phyloP scores from a whole-genome alignment of 148 eudicot genomes.

The Camellia lanceoleosa region DNA sequence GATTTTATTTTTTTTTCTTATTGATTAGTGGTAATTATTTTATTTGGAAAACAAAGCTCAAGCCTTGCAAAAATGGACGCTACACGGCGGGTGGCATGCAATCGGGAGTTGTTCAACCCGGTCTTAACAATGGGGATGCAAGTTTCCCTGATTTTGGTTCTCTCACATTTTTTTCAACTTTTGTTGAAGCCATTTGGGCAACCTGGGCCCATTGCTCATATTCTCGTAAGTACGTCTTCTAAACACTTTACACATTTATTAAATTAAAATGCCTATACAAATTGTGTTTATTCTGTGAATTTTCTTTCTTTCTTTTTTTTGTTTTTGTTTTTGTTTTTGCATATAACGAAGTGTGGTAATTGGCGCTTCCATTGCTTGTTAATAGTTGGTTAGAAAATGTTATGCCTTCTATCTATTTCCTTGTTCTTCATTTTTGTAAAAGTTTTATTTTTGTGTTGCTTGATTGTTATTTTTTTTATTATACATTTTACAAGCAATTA shows the following conservation, averaged over 20 bases:
- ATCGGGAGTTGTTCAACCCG: constrained; percentile 71
- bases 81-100: constrained; percentile 44
- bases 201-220: constrained; percentile 86
- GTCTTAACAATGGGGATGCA: constrained; percentile 72
- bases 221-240: constrained; percentile 70
- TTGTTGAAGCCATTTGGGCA: constrained; percentile 70
- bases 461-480: too few species aligned
- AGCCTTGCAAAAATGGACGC: constrained; percentile 41
- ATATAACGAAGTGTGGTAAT: too few species aligned
- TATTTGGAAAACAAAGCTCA: background rate
- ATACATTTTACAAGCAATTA: too few species aligned
- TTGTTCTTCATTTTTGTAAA: too few species aligned
- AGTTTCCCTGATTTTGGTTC: constrained; percentile 64
- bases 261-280: background rate
- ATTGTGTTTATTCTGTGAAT: background rate
- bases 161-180: constrained; percentile 77
- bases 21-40: too few species aligned
- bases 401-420: too few species aligned
- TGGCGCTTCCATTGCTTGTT: too few species aligned
- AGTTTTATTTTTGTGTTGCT: too few species aligned
- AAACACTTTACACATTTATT: background rate
- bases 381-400: too few species aligned
- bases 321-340: too few species aligned
- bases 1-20: too few species aligned
- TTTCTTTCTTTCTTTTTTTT: too few species aligned